Evolutionary conservation across 768 basidiomycete genomes (phyloP).

Genomic region (Mycena latifolia): DNA sequence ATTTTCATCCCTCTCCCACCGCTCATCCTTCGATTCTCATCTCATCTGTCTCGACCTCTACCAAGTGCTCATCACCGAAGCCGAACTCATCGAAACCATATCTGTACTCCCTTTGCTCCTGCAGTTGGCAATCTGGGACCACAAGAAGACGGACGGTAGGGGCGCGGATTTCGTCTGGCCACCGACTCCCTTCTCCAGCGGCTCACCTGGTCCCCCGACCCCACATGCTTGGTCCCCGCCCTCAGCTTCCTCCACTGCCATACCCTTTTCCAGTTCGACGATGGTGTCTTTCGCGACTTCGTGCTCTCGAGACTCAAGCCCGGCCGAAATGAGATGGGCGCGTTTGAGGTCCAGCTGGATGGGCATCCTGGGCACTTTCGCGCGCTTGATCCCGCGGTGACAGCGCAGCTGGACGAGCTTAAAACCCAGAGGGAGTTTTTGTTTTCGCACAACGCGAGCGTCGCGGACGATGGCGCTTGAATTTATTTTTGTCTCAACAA

Average conservation of each 20-base stretch:
- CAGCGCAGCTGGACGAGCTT: neutral
- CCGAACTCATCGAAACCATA: constrained; percentile 16
- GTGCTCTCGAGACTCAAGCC: constrained; percentile 13
- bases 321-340: constrained; percentile 5
- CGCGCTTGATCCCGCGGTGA: neutral
- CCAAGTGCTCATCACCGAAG: constrained; percentile 6
- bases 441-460: no score
- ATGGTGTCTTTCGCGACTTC: constrained; percentile 14
- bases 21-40: constrained; percentile 8
- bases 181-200: constrained; percentile 15
- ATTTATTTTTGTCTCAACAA: no score
- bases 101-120: neutral
- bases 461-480: no score
- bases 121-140: constrained; percentile 6
- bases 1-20: constrained; percentile 8
- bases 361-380: neutral
- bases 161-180: neutral
- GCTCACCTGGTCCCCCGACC: constrained; percentile 13
- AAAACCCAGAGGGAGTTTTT: neutral
- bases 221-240: constrained; percentile 15
- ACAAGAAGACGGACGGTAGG: neutral
- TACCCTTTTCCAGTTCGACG: constrained; percentile 16
- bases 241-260: constrained; percentile 3
- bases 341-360: constrained; percentile 1
- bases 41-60: neutral